Evolutionary conservation across 345 rosid species (phyloP).

Genomic region (Eucalyptus tenuipes): DNA sequence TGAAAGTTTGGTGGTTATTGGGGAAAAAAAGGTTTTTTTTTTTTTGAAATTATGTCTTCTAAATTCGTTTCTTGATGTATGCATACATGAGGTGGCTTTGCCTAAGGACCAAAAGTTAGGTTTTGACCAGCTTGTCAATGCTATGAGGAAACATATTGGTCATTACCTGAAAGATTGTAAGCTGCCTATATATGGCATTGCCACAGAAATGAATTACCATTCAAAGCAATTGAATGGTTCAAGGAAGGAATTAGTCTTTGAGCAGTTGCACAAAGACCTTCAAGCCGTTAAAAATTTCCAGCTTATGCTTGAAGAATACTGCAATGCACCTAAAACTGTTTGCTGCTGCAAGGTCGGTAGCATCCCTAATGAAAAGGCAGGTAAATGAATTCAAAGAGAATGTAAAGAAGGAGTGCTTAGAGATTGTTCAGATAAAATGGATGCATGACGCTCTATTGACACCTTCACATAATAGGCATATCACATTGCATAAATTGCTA

Average conservation of each 20-base stretch:
- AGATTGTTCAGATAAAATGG: constrained; percentile 88
- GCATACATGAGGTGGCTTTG: constrained; percentile 63
- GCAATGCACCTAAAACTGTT: constrained; percentile 73
- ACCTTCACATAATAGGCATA: constrained; percentile 46
- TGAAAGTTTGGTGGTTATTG: constrained; percentile 48
- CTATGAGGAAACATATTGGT: constrained; percentile 54
- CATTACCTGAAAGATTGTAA: constrained; percentile 45
- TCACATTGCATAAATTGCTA: constrained; percentile 43
- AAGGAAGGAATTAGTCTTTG: constrained; percentile 17
- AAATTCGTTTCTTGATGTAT: constrained; percentile 73
- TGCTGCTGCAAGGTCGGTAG: constrained; percentile 66
- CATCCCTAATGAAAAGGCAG: constrained; percentile 58
- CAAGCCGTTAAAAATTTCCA: constrained; percentile 43
- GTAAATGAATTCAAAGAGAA: constrained; percentile 58
- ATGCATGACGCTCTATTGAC: constrained; percentile 46
- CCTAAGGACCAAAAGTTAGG: constrained; percentile 67
- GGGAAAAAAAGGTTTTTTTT: constrained; percentile 49
- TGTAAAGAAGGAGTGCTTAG: constrained; percentile 51
- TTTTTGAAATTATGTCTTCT: constrained; percentile 62
- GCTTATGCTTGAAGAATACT: constrained; percentile 73
- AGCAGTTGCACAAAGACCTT: constrained; percentile 27
- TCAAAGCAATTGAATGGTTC: constrained; percentile 32
- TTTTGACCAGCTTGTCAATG: constrained; percentile 67
- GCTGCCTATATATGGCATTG: constrained; percentile 44
- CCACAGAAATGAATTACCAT: constrained; percentile 48